phyloP scores from a whole-genome alignment of 345 rosid species.

The Corchorus capsularis region DNA sequence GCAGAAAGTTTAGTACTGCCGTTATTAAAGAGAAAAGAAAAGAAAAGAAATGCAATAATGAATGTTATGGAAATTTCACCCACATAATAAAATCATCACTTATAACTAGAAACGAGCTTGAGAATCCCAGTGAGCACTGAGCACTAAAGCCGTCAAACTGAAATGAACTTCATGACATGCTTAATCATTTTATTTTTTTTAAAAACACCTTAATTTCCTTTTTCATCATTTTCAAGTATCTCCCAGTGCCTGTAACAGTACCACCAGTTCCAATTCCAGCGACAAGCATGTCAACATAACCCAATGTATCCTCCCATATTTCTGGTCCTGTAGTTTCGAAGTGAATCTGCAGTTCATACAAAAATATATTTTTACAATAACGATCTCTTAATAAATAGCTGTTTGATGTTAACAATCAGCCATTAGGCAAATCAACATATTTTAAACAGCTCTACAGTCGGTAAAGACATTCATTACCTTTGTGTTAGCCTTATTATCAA shows the following conservation, averaged over 20 bases:
- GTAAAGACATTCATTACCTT: constrained; percentile 43
- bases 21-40: neutral
- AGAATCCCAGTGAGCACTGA: neutral
- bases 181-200: neutral
- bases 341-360: constrained; percentile 61
- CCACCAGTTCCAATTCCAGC: constrained; percentile 97
- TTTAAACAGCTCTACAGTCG: neutral
- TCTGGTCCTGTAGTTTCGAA: constrained; percentile 96
- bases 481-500: constrained; percentile 70
- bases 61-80: neutral
- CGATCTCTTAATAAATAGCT: neutral
- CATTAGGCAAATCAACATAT: neutral
- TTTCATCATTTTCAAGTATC: constrained; percentile 83
- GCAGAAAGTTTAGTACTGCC: neutral
- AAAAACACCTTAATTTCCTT: constrained; percentile 56
- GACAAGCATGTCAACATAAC: constrained; percentile 68
- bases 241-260: constrained; percentile 81
- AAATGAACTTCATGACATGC: constrained; percentile 1
- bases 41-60: neutral
- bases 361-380: neutral
- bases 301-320: constrained; percentile 90
- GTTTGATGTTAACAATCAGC: neutral
- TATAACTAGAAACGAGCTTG: neutral
- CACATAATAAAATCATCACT: neutral
- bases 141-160: constrained; percentile 4